Conservation (phyloP, 345 rosid genomes). For the Toxicodendron radicans region DNA sequence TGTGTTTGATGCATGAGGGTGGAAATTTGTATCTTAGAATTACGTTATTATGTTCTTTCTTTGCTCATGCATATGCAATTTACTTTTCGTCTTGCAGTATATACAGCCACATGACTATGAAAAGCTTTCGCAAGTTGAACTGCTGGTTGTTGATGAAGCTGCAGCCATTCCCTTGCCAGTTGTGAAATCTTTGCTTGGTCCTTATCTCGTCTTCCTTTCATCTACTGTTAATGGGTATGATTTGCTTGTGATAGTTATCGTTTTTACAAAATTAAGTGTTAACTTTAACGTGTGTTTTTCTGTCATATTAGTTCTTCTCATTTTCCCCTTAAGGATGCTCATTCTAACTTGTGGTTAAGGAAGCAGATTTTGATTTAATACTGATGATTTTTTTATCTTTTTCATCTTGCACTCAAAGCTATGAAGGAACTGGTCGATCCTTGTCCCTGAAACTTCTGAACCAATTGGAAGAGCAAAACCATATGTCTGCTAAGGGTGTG, state of each 20-base stretch:
- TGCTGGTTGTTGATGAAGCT: conserved; percentile 94
- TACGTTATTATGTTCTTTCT: conserved; percentile 17
- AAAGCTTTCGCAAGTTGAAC: conserved; percentile 97
- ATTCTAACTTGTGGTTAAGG: background rate
- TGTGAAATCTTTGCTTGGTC: conserved; percentile 91
- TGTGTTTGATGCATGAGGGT: conserved; percentile 17
- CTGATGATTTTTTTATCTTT: background rate
- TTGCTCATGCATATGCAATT: conserved; percentile 4
- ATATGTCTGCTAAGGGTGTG: conserved; percentile 45
- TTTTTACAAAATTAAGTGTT: background rate
- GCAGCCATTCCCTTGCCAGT: conserved; percentile 98
- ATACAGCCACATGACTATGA: conserved; percentile 92
- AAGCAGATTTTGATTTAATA: conserved; percentile 9
- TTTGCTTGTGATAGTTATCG: background rate
- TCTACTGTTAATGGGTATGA: conserved; percentile 97
- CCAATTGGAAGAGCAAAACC: conserved; percentile 92
- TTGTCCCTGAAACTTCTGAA: conserved; percentile 88
- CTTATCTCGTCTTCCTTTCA: conserved; percentile 89
- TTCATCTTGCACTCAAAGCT: conserved; percentile 43
- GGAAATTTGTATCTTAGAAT: conserved; percentile 4
- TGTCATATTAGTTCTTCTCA: background rate
- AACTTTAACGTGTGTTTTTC: background rate
- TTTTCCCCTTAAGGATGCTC: background rate
- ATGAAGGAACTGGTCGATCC: conserved; percentile 99
- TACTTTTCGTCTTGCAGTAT: conserved; percentile 50